Base-by-base conservation (phyloP, 805 yeast species). In the Ogataea salicorniae region DNA sequence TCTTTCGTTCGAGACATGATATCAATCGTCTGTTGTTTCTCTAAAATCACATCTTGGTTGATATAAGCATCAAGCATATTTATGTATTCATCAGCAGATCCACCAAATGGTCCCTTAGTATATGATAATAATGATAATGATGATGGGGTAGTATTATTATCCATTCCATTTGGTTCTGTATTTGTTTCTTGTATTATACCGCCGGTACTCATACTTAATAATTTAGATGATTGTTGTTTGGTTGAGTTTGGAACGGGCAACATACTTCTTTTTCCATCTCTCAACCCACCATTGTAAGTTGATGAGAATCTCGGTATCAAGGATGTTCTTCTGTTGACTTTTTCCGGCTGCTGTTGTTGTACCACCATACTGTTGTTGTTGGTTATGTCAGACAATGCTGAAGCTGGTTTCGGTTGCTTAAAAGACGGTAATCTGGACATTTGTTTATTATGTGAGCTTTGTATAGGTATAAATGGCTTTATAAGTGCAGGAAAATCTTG, bases 31-130 rank as follows among this genome's bases (percentile, higher is more conserved):
- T 55, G 58, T 39, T 55, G 59, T 31, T 57, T 57, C 42, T 57
- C 61, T 16, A 57, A 37, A 5, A 57, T 54, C 39, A 55, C 40
- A 41, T 57, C 61, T 34, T 57, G 59, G 36, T 55, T 52, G n/a
- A 55, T 52, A 42, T 52, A 57, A 1, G 59, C 59, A 37, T 57
- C 59, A 13, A 57, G 40, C 2, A 57, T 46, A 31, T 57, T 58
- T 7, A 57, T 53, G 39, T 53, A 57, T 40, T 55, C 59, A 15
- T 48, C 54, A 2, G 60, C 31, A 17, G 38, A 18, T 8, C 43
- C 47, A 17, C 31, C 7, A 15, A 29, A 23, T 18, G 17, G 40
- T 9, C 31, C 31, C 31, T 26, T 26, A 5, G 31, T 26, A 26
- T 9, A 26, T 26, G 31, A 26, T 26, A 9, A 4, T 26, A 9